phyloP scores from a whole-genome alignment of 352 stramenopile species.

The Phytophthora melonis region DNA sequence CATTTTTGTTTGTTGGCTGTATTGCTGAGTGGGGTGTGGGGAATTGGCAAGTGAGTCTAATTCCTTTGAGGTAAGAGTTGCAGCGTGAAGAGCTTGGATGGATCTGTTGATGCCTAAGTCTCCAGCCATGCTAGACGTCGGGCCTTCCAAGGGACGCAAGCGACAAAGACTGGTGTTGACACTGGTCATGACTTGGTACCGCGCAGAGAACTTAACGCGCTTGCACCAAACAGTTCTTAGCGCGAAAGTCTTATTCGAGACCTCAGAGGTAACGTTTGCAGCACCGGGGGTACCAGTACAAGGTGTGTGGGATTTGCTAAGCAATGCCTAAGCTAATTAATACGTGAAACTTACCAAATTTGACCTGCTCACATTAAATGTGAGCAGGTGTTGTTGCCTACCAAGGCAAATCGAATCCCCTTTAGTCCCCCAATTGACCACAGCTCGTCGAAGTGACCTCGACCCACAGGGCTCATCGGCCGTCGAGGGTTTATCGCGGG shows the following conservation, averaged over 20 bases:
- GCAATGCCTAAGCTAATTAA: background rate
- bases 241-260: constrained; percentile 5
- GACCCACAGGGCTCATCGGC: background rate
- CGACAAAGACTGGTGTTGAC: background rate
- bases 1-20: constrained; percentile 18
- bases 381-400: background rate
- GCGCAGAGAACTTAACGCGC: background rate
- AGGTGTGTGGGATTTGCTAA: background rate
- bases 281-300: too few relatives aligned
- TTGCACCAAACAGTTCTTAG: background rate
- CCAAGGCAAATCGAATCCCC: background rate
- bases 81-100: background rate
- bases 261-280: background rate
- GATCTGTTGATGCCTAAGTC: background rate
- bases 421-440: background rate
- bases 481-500: background rate
- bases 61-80: background rate
- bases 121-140: background rate
- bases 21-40: background rate
- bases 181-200: background rate
- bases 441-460: too few relatives aligned
- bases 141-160: constrained; percentile 1
- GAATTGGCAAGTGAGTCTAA: constrained; percentile 1
- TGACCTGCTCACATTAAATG: too few relatives aligned
- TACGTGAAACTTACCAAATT: too few relatives aligned